Evolutionary conservation across 1,284 basidiomycete genomes (phyloP).

Genomic region (Microbotryum violaceum): DNA sequence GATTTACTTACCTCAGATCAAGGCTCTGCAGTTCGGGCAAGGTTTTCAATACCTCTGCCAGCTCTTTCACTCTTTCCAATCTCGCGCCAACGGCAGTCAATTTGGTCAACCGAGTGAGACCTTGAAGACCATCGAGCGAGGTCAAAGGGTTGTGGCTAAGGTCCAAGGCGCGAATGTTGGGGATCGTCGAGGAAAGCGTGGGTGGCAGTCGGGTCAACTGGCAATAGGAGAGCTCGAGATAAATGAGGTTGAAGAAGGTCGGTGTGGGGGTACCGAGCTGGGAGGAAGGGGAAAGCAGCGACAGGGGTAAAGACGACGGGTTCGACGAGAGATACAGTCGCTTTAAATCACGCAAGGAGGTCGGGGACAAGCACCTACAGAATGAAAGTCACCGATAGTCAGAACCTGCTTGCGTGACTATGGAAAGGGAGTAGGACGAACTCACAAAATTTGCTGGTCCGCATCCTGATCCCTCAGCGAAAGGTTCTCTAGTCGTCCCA

Average conservation of each 20-base stretch:
- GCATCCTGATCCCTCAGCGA: slow-evolving; percentile 82
- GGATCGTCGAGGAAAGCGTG: slow-evolving; percentile 58
- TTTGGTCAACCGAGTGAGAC: slow-evolving; percentile 68
- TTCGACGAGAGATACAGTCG: slow-evolving; percentile 86
- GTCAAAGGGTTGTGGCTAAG: slow-evolving; percentile 88
- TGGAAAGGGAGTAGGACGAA: slow-evolving; percentile 31
- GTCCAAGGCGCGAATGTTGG: slow-evolving; percentile 86
- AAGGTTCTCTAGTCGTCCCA: slow-evolving; percentile 75
- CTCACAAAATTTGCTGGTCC: slow-evolving; percentile 54
- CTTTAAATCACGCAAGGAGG: slow-evolving; percentile 79
- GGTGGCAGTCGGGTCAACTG: slow-evolving; percentile 66
- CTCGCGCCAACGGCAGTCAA: slow-evolving; percentile 77
- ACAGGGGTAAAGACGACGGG: slow-evolving; percentile 39
- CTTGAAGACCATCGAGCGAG: slow-evolving; percentile 59
- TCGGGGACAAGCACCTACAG: slow-evolving; percentile 47
- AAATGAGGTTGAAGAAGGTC: slow-evolving; percentile 73
- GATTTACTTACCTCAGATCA: slow-evolving; percentile 64
- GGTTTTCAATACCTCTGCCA: slow-evolving; percentile 61
- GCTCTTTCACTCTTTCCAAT: slow-evolving; percentile 58
- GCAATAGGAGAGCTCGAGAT: slow-evolving; percentile 88
- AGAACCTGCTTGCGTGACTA: not conserved
- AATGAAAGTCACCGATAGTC: not conserved
- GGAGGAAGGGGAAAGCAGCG: slow-evolving; percentile 47
- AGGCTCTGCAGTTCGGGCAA: slow-evolving; percentile 73
- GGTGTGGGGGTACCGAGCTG: slow-evolving; percentile 33